Percentiles rank a stretch among this genome's conserved stretches.
phyloP scores from a whole-genome alignment of 2,329 filamentous ascomycete species.

The Botrytis paeoniae region DNA sequence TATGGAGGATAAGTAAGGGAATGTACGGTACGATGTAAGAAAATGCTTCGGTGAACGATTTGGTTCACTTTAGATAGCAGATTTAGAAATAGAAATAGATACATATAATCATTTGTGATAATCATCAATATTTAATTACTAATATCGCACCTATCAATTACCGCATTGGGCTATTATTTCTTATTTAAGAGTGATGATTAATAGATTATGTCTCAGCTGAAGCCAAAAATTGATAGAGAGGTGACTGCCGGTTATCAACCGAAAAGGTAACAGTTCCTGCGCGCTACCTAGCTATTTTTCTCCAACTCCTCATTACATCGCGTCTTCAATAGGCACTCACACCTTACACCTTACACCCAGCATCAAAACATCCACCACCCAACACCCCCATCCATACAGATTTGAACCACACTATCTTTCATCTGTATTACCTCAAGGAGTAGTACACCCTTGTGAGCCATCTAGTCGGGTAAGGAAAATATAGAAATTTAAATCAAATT shows the following conservation, averaged over 20 bases:
- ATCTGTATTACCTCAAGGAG: conserved; percentile 14
- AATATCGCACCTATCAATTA: background rate
- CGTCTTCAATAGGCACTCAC: conserved; percentile 7
- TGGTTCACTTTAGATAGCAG: background rate
- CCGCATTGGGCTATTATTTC: background rate
- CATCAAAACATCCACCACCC: conserved; percentile 1
- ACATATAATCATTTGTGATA: background rate
- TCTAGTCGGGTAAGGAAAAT: conserved; percentile 13
- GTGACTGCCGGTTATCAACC: conserved; percentile 4
- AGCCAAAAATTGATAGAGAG: conserved; percentile 1
- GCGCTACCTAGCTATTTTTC: conserved; percentile 4
- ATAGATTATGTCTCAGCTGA: background rate
- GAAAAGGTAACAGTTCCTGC: conserved; percentile 5
- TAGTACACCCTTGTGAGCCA: conserved; percentile 18
- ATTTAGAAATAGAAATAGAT: background rate
- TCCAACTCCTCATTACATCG: conserved; percentile 6
- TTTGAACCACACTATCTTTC: conserved; percentile 10
- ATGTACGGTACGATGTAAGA: background rate
- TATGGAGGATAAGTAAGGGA: background rate
- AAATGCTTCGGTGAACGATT: background rate
- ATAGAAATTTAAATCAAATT: background rate
- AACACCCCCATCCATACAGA: background rate
- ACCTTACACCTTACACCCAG: background rate
- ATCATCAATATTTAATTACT: background rate
- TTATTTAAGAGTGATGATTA: background rate